These are phyloP conservation scores for Jaapia argillacea DNA, from an alignment of 768 basidiomycete genomes.

Conservation along the genomic window DNA sequence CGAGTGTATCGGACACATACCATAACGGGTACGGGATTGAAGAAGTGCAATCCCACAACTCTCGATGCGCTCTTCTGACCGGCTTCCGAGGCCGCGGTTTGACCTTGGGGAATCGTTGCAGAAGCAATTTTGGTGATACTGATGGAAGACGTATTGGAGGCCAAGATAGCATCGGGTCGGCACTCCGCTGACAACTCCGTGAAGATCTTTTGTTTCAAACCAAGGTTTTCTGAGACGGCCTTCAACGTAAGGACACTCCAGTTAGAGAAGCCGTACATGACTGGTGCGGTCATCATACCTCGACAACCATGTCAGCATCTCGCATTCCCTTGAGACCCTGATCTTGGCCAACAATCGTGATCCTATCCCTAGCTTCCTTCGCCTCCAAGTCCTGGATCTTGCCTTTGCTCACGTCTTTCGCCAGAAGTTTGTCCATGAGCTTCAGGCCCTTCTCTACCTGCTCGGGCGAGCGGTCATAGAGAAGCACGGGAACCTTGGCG, in stretches of 20 bases:
- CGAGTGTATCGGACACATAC: constrained; percentile 28
- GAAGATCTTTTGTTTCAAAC: constrained; percentile 76
- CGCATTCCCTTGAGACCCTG: constrained; percentile 45
- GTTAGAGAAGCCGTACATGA: not conserved
- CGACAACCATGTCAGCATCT: constrained; percentile 87
- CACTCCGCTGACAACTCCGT: constrained; percentile 54
- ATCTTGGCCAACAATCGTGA: constrained; percentile 45
- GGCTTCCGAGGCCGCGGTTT: constrained; percentile 46
- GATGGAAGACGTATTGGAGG: constrained; percentile 90
- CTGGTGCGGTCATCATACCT: constrained; percentile 39
- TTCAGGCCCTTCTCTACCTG: constrained; percentile 68
- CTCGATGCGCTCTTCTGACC: constrained; percentile 58
- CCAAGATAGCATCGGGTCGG: constrained; percentile 69
- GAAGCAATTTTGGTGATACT: constrained; percentile 92
- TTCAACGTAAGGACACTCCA: no score
- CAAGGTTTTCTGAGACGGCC: constrained; percentile 82
- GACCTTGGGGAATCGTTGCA: constrained; percentile 52
- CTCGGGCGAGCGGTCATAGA: constrained; percentile 71
- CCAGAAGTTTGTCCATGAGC: constrained; percentile 72
- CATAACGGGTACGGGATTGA: constrained; percentile 97
- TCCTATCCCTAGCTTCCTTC: constrained; percentile 58
- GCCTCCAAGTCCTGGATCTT: constrained; percentile 60
- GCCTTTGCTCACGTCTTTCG: constrained; percentile 85
- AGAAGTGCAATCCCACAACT: constrained; percentile 88
- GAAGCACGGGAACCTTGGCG: constrained; percentile 75